Conservation (phyloP, 345 rosid species). For the Gynandropsis gynandra region DNA sequence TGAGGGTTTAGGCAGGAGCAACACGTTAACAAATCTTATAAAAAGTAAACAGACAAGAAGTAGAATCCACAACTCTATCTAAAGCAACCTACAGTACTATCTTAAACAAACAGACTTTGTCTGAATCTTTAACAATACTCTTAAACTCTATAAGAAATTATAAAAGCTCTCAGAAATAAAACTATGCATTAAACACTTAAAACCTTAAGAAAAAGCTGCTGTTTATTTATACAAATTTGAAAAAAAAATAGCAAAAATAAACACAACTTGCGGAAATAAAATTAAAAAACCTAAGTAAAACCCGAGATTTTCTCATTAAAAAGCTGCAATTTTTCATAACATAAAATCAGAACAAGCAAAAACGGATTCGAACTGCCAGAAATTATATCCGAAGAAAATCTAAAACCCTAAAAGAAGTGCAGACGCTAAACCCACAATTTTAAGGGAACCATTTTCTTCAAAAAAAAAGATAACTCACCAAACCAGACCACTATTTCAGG, state of each 20-base stretch:
- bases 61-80: conserved; percentile 30
- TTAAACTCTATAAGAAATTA: conserved; percentile 4
- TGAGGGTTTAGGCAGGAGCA: conserved; percentile 21
- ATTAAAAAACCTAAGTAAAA: neutral
- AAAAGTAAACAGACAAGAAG: conserved; percentile 25
- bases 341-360: conserved; percentile 5
- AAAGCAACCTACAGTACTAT: conserved; percentile 15
- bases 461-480: neutral
- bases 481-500: neutral
- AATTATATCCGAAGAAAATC: conserved; percentile 2
- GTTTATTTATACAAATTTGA: neutral
- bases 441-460: no score
- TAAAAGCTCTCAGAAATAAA: conserved; percentile 14
- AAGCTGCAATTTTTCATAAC: conserved; percentile 1
- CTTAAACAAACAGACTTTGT: conserved; percentile 28
- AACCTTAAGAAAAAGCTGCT: conserved; percentile 9
- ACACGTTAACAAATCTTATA: conserved; percentile 23
- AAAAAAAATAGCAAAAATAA: conserved; percentile 4
- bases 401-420: conserved; percentile 2
- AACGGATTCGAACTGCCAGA: neutral
- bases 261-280: neutral
- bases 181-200: neutral
- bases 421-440: neutral
- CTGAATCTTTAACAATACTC: conserved; percentile 39
- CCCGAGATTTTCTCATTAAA: neutral